Evolutionary conservation across 2,329 filamentous ascomycete species (phyloP).

Genomic region (Calcarisporium arbuscula): DNA sequence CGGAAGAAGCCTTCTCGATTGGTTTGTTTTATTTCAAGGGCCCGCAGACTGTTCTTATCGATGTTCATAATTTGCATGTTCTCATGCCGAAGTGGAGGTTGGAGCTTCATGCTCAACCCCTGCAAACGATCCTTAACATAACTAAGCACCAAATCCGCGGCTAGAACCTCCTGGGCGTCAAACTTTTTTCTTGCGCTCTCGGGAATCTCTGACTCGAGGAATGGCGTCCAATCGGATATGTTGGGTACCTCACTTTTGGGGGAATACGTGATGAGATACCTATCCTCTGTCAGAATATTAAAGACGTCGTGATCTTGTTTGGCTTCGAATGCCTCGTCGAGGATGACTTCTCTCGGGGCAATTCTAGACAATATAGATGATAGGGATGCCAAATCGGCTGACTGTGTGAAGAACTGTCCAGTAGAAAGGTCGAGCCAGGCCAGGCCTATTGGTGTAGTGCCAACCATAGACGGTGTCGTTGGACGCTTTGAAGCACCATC

Average conservation of each 20-base stretch:
- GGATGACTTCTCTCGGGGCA: slow-evolving; percentile 74
- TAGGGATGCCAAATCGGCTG: slow-evolving; percentile 61
- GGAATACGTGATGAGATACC: slow-evolving; percentile 70
- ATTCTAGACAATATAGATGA: slow-evolving; percentile 80
- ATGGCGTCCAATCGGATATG: slow-evolving; percentile 62
- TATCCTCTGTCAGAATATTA: slow-evolving; percentile 65
- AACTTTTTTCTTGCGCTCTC: slow-evolving; percentile 49
- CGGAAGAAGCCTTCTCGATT: slow-evolving; percentile 71
- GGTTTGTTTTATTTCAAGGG: slow-evolving; percentile 83
- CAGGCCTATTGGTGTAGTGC: slow-evolving; percentile 54
- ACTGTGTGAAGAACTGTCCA: slow-evolving; percentile 86
- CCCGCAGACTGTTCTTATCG: slow-evolving; percentile 84
- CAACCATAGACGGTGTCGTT: slow-evolving; percentile 5
- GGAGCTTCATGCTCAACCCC: slow-evolving; percentile 72
- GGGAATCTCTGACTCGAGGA: slow-evolving; percentile 70
- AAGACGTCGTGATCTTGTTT: slow-evolving; percentile 57
- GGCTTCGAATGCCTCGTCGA: slow-evolving; percentile 58
- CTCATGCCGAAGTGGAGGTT: slow-evolving; percentile 71
- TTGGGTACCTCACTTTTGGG: slow-evolving; percentile 36
- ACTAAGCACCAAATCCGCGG: slow-evolving; percentile 73
- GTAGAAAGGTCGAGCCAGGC: slow-evolving; percentile 96
- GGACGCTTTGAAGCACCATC: too few relatives aligned
- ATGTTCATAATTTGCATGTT: slow-evolving; percentile 77
- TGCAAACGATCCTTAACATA: slow-evolving; percentile 78
- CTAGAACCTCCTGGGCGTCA: slow-evolving; percentile 61